Evolutionary conservation across 2,329 filamentous ascomycete species (phyloP), one percentile per base, ranked within the genome.

Genomic region (Tolypocladium tropicale): DNA sequence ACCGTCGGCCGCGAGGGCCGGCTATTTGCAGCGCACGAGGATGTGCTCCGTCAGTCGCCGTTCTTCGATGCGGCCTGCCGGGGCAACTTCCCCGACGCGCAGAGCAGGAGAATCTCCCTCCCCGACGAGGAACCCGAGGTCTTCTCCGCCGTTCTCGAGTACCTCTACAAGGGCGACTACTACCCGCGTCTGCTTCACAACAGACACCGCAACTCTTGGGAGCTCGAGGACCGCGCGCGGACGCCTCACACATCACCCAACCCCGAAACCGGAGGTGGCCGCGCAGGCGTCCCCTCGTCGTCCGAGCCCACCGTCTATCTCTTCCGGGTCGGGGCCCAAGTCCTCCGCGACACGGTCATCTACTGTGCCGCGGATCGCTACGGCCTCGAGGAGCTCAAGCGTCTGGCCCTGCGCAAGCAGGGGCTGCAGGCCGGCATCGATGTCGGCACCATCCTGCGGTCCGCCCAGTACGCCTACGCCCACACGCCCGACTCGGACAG

Each of bases 101-200:
- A 80, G 85, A 89, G 78, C 82, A 89, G 83, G 83, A 90, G 83
- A 73, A 86, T 83, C 78, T 88, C 78, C 78, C 88, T 82, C 67
- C 78, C 78, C 61, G 78, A 83, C 67, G 87, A 89, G 80, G 90
- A 95, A 78, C 90, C 92, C 64, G 91, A 95, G 78, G 83, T 95
- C 72, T 89, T 96, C 74, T 95, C 90, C 71, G 92, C 88, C 68
- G 80, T 96, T 67, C 90, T 96, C 76, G 92, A 96, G 78, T 96
- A 92, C 73, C 84, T 96, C 63, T 96, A 96, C 86, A 95, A 95
- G 79, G 90, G 89, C 63, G 91, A 95, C 80, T 96, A 95, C 77
- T 94, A 89, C 73, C 92, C 92, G 56, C 89, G 90, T 72, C 80
- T 96, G 76, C 70, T 95, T 64, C 89, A 90, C 73, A 89, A 89